Evolutionary conservation across 78 protist genomes (phyloP).

Genomic region (Emiliania huxleyi): DNA sequence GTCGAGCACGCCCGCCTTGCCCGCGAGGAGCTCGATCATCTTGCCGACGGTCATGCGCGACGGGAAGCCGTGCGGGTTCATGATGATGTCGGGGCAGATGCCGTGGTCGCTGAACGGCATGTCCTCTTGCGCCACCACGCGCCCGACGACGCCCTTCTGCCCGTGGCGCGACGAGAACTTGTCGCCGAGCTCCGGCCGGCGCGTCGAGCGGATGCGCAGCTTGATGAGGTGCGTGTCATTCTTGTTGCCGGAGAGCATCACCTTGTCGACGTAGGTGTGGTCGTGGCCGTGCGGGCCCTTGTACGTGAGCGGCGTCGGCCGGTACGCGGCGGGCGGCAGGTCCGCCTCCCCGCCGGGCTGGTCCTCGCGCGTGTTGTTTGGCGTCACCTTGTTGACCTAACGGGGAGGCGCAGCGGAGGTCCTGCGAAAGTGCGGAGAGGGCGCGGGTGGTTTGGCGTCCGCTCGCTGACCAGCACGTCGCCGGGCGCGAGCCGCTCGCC

Average conservation of each 20-base stretch:
- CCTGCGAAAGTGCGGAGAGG: no score
- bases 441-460: constrained; percentile 41
- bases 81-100: constrained; percentile 98
- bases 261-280: constrained; percentile 24
- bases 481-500: constrained; percentile 74
- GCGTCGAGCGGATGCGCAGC: constrained; percentile 72
- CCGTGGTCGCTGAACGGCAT: constrained; percentile 98
- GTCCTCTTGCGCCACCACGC: constrained; percentile 66
- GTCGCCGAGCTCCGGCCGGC: constrained; percentile 99
- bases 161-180: constrained; percentile 99
- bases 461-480: constrained; percentile 78
- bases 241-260: constrained; percentile 79
- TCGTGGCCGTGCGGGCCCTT: constrained; percentile 44
- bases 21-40: constrained; percentile 93
- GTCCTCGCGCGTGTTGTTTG: constrained; percentile 32
- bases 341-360: background rate
- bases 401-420: no score
- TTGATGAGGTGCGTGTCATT: constrained; percentile 79
- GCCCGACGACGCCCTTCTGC: constrained; percentile 93
- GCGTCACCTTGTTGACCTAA: constrained; percentile 72
- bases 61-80: constrained; percentile 99
- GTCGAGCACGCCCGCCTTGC: constrained; percentile 79
- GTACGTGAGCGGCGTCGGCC: constrained; percentile 46
- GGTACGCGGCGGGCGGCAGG: background rate
- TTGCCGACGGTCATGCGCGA: constrained; percentile 94